These are phyloP conservation scores for Colletotrichum sp. DNA, from an alignment of 2,329 filamentous ascomycete species.

Conservation along the genomic window DNA sequence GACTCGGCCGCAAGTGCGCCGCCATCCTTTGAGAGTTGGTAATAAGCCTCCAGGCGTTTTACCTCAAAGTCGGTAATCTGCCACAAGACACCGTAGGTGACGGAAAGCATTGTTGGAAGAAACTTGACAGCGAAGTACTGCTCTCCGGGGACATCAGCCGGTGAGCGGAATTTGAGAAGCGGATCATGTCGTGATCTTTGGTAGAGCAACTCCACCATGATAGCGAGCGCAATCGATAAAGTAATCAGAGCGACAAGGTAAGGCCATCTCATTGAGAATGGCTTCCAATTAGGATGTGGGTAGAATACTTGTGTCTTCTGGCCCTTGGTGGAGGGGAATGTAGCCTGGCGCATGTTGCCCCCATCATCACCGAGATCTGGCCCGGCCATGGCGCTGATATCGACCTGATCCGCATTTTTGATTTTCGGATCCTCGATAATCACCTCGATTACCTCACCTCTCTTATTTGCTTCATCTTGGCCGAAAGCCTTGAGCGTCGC, in stretches of 20 bases:
- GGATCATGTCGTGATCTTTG: slow-evolving; percentile 50
- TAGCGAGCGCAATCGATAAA: slow-evolving; percentile 57
- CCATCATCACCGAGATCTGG: slow-evolving; percentile 32
- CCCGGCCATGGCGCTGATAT: slow-evolving; percentile 57
- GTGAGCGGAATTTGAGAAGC: slow-evolving; percentile 54
- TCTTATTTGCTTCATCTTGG: slow-evolving; percentile 64
- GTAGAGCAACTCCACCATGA: slow-evolving; percentile 60
- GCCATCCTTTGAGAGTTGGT: slow-evolving; percentile 65
- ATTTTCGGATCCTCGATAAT: slow-evolving; percentile 47
- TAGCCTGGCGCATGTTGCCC: slow-evolving; percentile 39
- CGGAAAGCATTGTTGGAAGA: slow-evolving; percentile 64
- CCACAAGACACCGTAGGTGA: slow-evolving; percentile 69
- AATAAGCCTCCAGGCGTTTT: slow-evolving; percentile 69
- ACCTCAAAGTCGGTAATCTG: slow-evolving; percentile 71
- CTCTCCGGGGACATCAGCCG: slow-evolving; percentile 53
- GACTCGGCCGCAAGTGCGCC: slow-evolving; percentile 69
- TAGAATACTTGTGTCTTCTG: slow-evolving; percentile 59
- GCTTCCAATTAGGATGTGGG: slow-evolving; percentile 71
- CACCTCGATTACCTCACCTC: slow-evolving; percentile 65
- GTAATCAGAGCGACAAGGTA: slow-evolving; percentile 61
- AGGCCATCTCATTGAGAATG: slow-evolving; percentile 67
- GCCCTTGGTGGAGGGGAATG: slow-evolving; percentile 37
- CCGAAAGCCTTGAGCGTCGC: slow-evolving; percentile 55
- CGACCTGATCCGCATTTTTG: slow-evolving; percentile 40
- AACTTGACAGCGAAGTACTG: slow-evolving; percentile 70